Conservation (phyloP, 1,284 basidiomycete genomes). For the Sporisorium reilianum region DNA sequence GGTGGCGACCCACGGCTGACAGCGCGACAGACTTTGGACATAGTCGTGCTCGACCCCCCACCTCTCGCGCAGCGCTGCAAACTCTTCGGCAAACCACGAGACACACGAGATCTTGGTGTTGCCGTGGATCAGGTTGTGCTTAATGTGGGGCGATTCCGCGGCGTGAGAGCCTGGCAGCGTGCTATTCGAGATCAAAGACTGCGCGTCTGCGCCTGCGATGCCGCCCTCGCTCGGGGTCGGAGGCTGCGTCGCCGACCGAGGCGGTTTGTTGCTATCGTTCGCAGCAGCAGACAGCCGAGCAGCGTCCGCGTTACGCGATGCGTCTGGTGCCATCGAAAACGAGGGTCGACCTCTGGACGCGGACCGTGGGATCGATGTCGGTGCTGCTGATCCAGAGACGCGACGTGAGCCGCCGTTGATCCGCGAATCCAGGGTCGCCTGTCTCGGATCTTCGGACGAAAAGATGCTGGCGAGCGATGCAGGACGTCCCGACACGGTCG, state of each 20-base stretch:
- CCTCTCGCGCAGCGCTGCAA: conserved; percentile 53
- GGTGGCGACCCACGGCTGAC: conserved; percentile 50
- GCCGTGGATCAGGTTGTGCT: conserved; percentile 58
- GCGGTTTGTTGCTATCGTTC: conserved; percentile 9
- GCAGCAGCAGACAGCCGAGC: conserved; percentile 2
- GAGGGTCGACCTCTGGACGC: conserved; percentile 8
- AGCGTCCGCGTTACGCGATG: conserved; percentile 2
- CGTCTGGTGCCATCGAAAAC: conserved; percentile 9
- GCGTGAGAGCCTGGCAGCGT: conserved; percentile 39
- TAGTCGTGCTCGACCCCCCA: conserved; percentile 62
- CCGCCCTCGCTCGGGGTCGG: conserved; percentile 26
- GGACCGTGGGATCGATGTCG: conserved; percentile 22
- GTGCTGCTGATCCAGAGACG: conserved; percentile 4
- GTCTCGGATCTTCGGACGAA: conserved; percentile 13
- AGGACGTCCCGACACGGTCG: conserved; percentile 48
- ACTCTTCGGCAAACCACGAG: conserved; percentile 65
- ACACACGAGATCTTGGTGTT: conserved; percentile 62
- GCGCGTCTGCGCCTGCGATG: conserved; percentile 23
- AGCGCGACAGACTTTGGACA: conserved; percentile 56
- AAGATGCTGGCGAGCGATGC: conserved; percentile 58
- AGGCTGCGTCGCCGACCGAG: conserved; percentile 20
- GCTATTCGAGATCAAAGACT: conserved; percentile 40
- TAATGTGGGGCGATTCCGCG: conserved; percentile 59
- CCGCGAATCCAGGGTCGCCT: conserved; percentile 8
- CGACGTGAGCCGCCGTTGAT: conserved; percentile 8